Base-by-base conservation (phyloP, 192 early-diverging fungal genomes). In the Lobosporangium transversale region DNA sequence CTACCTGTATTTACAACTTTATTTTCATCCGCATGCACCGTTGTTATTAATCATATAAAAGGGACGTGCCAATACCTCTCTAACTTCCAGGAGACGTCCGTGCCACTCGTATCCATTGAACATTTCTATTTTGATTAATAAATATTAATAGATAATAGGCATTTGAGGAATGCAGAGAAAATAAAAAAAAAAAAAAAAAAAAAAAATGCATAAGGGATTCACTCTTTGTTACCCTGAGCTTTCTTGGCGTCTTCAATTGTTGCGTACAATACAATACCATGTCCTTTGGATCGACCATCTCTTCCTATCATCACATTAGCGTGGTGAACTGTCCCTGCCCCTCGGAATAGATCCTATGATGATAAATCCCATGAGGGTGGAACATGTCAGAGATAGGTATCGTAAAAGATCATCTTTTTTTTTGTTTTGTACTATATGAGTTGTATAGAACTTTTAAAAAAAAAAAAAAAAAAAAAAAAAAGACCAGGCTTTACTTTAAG, bases 201-300 rank as follows among this genome's bases (percentile, higher is more conserved):
- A n/a, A n/a, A n/a, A n/a, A n/a, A n/a, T n/a, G n/a, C n/a, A n/a
- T n/a, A n/a, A n/a, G n/a, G n/a, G n/a, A n/a, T n/a, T n/a, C n/a
- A n/a, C n/a, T n/a, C n/a, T n/a, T n/a, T n/a, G n/a, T 65, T 70
- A 80, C 78, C 78, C 51, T 88, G 79, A 32, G 89, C 90, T 55
- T 79, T 87, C 40, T 81, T 66, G 31, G 90, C 89, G 23, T 89
- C 90, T 11, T 85, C 85, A 3, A 82, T 62, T 12, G 85, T 84
- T 45, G 74, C 80, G 78, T 87, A 89, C 18, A 84, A 59, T 18
- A 91, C 85, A 9, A 84, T 88, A 8, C 86, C 89, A 55, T 88
- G 89, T 15, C 90, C 90, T 74, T 89, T 90, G 30, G 89, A 89
- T 18, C 85, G 71, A 30, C 89, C 80, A 45, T 82, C 81, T 10